A percentile compares a stretch with the other conserved stretches of the same genome.
phyloP scores from a whole-genome alignment of 2,329 filamentous ascomycete genomes.

The Epichloe elymi region DNA sequence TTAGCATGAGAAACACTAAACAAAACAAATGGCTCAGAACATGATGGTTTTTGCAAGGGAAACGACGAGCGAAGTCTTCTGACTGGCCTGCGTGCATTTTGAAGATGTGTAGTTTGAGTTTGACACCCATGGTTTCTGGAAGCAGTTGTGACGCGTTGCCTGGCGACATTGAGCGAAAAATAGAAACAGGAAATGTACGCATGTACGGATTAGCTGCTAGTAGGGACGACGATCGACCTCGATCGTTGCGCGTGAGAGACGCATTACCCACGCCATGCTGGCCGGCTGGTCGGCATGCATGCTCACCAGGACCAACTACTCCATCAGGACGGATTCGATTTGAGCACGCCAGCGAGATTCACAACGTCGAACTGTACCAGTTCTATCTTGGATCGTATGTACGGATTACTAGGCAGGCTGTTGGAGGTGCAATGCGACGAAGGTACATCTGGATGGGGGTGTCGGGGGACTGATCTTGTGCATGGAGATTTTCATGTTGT shows the following conservation, averaged over 20 bases:
- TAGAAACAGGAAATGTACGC: not conserved
- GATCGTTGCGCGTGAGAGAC: not conserved
- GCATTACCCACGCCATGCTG: not conserved
- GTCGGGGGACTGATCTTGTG: not conserved
- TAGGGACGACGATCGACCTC: not conserved
- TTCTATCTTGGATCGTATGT: too few species aligned
- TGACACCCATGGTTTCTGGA: too few species aligned
- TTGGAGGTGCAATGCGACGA: not conserved
- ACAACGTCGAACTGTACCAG: not conserved
- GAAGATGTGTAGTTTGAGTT: too few species aligned
- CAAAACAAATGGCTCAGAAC: too few species aligned
- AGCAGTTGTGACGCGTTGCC: not conserved
- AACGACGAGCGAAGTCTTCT: too few species aligned
- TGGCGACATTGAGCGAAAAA: not conserved
- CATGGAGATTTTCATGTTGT: not conserved
- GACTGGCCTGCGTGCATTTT: too few species aligned
- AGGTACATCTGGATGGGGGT: too few species aligned
- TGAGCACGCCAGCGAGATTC: not conserved
- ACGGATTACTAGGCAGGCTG: not conserved
- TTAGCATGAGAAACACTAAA: too few species aligned
- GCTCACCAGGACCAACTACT: not conserved
- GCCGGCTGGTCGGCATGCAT: not conserved
- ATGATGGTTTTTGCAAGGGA: too few species aligned
- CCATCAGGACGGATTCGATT: not conserved
- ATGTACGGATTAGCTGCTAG: too few species aligned